Percentiles rank a stretch among this genome's conserved stretches.
These are phyloP conservation scores for Pichia membranifaciens DNA, from an alignment of 805 yeast species.

Conservation along the genomic window DNA sequence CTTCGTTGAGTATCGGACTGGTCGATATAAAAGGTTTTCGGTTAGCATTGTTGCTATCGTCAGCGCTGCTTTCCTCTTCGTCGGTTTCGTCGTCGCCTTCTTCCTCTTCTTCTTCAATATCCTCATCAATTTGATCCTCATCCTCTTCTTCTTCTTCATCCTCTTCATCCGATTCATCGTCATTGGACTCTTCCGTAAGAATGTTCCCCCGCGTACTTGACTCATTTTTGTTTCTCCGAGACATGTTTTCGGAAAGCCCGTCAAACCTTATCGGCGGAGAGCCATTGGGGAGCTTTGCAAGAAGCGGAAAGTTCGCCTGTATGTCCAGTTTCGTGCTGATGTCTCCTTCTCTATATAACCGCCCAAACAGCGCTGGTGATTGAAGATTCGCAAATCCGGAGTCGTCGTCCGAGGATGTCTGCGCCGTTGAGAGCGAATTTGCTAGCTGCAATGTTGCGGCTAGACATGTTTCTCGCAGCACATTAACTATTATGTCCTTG, in stretches of 20 bases:
- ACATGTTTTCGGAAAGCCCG: neutral
- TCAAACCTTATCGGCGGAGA: slow-evolving; percentile 13
- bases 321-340: slow-evolving; percentile 2
- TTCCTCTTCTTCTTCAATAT: neutral
- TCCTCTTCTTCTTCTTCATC: neutral
- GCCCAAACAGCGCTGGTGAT: slow-evolving; percentile 2
- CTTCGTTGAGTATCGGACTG: no score
- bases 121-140: neutral
- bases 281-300: slow-evolving; percentile 1
- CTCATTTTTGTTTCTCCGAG: neutral
- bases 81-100: neutral
- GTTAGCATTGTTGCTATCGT: neutral
- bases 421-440: neutral
- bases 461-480: slow-evolving; percentile 14
- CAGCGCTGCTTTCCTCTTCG: neutral
- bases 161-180: slow-evolving; percentile 4
- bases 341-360: slow-evolving; percentile 1
- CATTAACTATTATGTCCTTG: slow-evolving; percentile 14
- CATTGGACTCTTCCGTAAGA: slow-evolving; percentile 5
- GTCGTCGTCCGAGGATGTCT: neutral
- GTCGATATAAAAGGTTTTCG: no score
- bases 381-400: neutral
- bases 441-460: slow-evolving; percentile 5
- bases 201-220: neutral
- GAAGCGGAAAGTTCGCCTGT: slow-evolving; percentile 9